Evolutionary conservation across 345 rosid species (phyloP), one percentile per base, ranked within the genome.

Genomic region (Rhodamnia argentea): DNA sequence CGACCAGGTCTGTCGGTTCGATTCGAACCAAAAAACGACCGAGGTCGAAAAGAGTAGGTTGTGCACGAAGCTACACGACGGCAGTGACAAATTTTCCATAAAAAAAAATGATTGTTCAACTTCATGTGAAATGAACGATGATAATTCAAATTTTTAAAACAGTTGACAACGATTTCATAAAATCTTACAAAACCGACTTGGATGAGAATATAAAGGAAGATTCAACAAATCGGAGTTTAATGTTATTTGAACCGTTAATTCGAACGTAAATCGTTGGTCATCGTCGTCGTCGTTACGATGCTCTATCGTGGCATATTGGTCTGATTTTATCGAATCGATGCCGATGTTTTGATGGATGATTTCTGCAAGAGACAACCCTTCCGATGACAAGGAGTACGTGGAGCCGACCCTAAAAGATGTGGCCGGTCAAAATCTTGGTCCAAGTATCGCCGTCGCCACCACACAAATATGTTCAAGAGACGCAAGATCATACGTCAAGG

Each of bases 81-180:
- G 4, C 2, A 53, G 7, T 53, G 22, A 53, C 6, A 53, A 0
- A 53, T 52, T 15, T 52, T 52, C 54, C 18, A 53, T 1, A 1
- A 13, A 53, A 53, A 53, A 5, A 53, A 5, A 52, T 52, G 18
- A 52, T 5, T 16, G 1, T 52, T 52, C 52, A 3, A 50, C 52
- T 1, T 47, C 0, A 47, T 9, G 11, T n/a, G n/a, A 47, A 1
- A 50, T 3, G 11, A 50, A 10, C 3, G 6, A 50, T 1, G 51
- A 50, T 6, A 50, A 50, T 50, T 51, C 12, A 11, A 51, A 12
- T 3, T 51, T 51, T 12, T 51, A 12, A 14, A 51, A 51, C 3
- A 3, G 14, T 51, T 51, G 52, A 51, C 1, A 3, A 4, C 3
- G 4, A 1, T 11, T 1, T 11, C 14, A 12, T 1, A 12, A 11